These are phyloP conservation scores for Fusarium ramigenum DNA, from an alignment of 2,329 filamentous ascomycete genomes.

Conservation along the genomic window DNA sequence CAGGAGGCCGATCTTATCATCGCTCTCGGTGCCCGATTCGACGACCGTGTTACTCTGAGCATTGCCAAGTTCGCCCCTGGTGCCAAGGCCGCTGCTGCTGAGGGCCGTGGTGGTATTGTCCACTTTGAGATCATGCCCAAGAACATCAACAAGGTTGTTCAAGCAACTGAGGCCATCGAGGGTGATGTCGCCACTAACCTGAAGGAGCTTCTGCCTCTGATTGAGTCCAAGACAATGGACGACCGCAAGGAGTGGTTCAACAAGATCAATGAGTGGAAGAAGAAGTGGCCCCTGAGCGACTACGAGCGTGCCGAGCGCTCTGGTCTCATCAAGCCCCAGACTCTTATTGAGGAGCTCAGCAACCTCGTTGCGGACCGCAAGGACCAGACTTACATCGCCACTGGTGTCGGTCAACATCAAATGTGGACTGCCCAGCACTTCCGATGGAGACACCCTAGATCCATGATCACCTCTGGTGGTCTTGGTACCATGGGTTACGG, in stretches of 20 bases:
- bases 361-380: constrained; percentile 78
- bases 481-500: constrained; percentile 91
- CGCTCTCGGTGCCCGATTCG: constrained; percentile 91
- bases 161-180: constrained; percentile 94
- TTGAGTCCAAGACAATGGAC: constrained; percentile 68
- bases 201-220: constrained; percentile 74
- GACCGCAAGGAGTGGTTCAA: constrained; percentile 86
- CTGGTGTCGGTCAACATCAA: constrained; percentile 96
- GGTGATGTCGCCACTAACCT: constrained; percentile 89
- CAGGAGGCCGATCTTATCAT: constrained; percentile 97
- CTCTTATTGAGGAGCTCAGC: constrained; percentile 89
- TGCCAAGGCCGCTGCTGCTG: constrained; percentile 83
- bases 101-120: constrained; percentile 91
- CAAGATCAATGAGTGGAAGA: constrained; percentile 91
- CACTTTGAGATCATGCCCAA: constrained; percentile 99
- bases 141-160: constrained; percentile 99
- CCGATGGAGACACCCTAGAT: constrained; percentile 89
- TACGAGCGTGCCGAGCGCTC: constrained; percentile 82
- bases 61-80: constrained; percentile 88
- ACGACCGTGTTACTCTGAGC: constrained; percentile 89
- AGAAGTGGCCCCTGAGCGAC: constrained; percentile 82
- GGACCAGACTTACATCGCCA: constrained; percentile 86
- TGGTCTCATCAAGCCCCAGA: constrained; percentile 92
- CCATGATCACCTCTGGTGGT: constrained; percentile 96
- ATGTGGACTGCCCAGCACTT: constrained; percentile 99